phyloP scores from a whole-genome alignment of 345 rosid genomes.

The Reutealis trisperma region DNA sequence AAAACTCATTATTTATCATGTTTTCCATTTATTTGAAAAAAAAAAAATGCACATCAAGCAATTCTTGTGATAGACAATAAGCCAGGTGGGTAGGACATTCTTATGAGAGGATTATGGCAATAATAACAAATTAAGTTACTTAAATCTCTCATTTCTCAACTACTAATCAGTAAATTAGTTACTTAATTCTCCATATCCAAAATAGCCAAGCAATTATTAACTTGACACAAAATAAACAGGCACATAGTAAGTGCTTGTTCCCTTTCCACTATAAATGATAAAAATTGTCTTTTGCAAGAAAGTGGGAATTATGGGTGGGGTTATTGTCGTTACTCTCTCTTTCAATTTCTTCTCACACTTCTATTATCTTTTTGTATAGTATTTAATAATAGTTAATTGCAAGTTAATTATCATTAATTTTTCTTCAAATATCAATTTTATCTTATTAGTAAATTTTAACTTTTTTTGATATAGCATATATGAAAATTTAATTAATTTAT shows the following conservation, averaged over 20 bases:
- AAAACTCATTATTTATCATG: too few relatives aligned
- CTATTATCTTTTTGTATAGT: too few relatives aligned
- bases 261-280: neutral
- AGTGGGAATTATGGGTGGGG: neutral
- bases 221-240: neutral
- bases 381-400: too few relatives aligned
- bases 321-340: too few relatives aligned
- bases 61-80: neutral
- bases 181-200: constrained; percentile 3
- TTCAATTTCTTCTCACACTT: too few relatives aligned
- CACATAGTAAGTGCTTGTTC: neutral
- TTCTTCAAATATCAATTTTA: too few relatives aligned
- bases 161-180: neutral
- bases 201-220: neutral
- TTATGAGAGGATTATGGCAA: neutral
- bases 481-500: too few relatives aligned
- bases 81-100: neutral
- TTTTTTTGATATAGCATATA: too few relatives aligned
- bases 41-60: neutral
- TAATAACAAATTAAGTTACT: neutral
- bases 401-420: too few relatives aligned
- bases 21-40: too few relatives aligned
- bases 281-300: neutral
- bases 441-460: too few relatives aligned
- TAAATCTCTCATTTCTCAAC: neutral